phyloP scores from a whole-genome alignment of 2,329 filamentous ascomycete genomes.

The Biscogniauxia marginata region DNA sequence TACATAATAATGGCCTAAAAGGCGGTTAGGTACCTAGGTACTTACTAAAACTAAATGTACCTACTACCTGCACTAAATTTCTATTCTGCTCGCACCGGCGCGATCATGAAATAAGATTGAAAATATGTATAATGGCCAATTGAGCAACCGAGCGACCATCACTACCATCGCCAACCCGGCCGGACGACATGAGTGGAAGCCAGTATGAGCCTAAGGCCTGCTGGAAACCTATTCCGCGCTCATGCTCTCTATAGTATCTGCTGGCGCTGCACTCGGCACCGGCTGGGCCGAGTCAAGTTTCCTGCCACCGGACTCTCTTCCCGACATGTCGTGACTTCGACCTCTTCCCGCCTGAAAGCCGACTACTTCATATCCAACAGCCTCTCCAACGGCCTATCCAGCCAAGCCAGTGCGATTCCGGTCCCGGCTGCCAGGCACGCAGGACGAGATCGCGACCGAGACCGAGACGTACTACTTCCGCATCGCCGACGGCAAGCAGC shows the following conservation, averaged over 20 bases:
- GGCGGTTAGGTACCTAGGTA: too few relatives aligned
- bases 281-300: constrained; percentile 3
- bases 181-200: constrained; percentile 28
- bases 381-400: constrained; percentile 2
- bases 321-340: constrained; percentile 11
- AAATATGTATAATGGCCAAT: not conserved
- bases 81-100: too few relatives aligned
- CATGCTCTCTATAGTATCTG: constrained; percentile 27
- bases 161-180: not conserved
- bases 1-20: too few relatives aligned
- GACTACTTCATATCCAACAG: constrained; percentile 32
- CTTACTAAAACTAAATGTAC: too few relatives aligned
- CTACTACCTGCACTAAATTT: too few relatives aligned
- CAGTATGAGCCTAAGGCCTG: constrained; percentile 34
- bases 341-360: constrained; percentile 23
- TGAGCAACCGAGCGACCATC: not conserved
- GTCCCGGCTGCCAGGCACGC: too few relatives aligned
- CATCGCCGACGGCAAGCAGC: constrained; percentile 28
- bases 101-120: not conserved
- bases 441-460: constrained; percentile 12
- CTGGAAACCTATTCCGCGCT: constrained; percentile 28
- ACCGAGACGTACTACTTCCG: constrained; percentile 23
- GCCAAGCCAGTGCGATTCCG: constrained; percentile 8
- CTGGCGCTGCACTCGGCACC: constrained; percentile 29
- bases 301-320: constrained; percentile 20